Conservation (phyloP, 1,284 basidiomycete species). For the Apiotrichum domesticum region DNA sequence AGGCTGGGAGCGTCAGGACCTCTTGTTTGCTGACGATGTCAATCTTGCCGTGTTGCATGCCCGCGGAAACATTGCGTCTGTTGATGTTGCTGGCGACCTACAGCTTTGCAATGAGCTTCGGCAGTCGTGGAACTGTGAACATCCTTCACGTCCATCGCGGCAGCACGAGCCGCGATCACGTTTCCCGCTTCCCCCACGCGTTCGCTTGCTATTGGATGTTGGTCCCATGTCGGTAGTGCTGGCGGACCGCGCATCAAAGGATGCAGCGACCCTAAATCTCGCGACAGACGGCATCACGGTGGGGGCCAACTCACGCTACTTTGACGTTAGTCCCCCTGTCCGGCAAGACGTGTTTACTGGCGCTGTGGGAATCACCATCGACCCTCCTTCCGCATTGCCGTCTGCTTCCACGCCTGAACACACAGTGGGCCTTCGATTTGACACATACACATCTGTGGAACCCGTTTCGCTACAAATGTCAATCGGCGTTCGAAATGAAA, state of each 20-base stretch:
- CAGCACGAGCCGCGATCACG: neutral
- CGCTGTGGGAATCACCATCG: neutral
- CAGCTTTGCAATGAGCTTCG: conserved; percentile 31
- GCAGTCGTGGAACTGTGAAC: conserved; percentile 18
- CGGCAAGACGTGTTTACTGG: neutral
- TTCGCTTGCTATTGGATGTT: conserved; percentile 32
- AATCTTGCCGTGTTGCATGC: conserved; percentile 35
- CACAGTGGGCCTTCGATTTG: neutral
- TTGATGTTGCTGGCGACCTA: conserved; percentile 35
- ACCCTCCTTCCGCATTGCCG: neutral
- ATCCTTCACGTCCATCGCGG: conserved; percentile 3
- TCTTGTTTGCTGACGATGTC: conserved; percentile 37
- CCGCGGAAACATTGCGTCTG: conserved; percentile 23
- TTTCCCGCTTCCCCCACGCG: conserved; percentile 17
- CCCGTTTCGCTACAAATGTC: conserved; percentile 32
- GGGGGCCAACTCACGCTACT: conserved; percentile 1
- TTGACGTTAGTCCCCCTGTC: neutral
- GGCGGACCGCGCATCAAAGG: conserved; percentile 27
- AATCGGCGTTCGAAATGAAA: conserved; percentile 18
- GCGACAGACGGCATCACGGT: conserved; percentile 29
- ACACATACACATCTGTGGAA: conserved; percentile 24
- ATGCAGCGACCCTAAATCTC: conserved; percentile 30
- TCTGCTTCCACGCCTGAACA: too few relatives aligned
- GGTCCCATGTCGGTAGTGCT: conserved; percentile 29
- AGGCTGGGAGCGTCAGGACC: conserved; percentile 32